phyloP scores from a whole-genome alignment of 2,329 filamentous ascomycete species.

The Microdochium paspali region DNA sequence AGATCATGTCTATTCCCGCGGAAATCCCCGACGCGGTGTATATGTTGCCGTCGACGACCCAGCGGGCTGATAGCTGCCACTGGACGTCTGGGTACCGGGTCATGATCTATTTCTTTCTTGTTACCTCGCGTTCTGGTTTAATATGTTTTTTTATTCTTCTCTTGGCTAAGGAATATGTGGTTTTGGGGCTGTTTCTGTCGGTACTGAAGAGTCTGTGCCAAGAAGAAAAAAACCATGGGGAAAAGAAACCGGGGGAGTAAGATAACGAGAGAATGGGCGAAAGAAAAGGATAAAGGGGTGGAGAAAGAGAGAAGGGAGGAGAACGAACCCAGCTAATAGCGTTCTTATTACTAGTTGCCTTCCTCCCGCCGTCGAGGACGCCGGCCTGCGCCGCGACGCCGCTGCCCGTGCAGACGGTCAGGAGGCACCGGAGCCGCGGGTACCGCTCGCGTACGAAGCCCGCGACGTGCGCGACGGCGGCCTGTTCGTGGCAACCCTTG shows the following conservation, averaged over 20 bases:
- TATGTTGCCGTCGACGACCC: constrained; percentile 55
- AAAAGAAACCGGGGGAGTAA: background rate
- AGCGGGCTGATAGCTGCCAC: constrained; percentile 54
- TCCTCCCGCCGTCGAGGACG: constrained; percentile 46
- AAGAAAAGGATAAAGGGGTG: background rate
- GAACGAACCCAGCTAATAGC: constrained; percentile 35
- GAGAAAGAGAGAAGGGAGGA: background rate
- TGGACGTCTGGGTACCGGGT: constrained; percentile 37
- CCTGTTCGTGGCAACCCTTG: constrained; percentile 31
- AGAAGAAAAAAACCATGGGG: too few relatives aligned
- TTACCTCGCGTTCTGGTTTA: too few relatives aligned
- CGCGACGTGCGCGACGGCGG: constrained; percentile 21
- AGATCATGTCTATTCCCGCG: constrained; percentile 52
- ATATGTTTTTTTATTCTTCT: too few relatives aligned
- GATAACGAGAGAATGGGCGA: background rate
- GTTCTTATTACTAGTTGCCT: constrained; percentile 59
- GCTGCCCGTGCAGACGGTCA: constrained; percentile 60
- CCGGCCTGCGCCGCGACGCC: constrained; percentile 49
- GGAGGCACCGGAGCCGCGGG: constrained; percentile 39
- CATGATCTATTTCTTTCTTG: constrained; percentile 15
- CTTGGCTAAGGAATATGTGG: too few relatives aligned
- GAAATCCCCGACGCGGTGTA: constrained; percentile 54
- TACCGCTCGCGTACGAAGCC: constrained; percentile 36
- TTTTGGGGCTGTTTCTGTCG: too few relatives aligned
- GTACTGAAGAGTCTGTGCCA: too few relatives aligned